phyloP scores from a whole-genome alignment of 1,284 basidiomycete genomes.

The Trichosporon inkin region DNA sequence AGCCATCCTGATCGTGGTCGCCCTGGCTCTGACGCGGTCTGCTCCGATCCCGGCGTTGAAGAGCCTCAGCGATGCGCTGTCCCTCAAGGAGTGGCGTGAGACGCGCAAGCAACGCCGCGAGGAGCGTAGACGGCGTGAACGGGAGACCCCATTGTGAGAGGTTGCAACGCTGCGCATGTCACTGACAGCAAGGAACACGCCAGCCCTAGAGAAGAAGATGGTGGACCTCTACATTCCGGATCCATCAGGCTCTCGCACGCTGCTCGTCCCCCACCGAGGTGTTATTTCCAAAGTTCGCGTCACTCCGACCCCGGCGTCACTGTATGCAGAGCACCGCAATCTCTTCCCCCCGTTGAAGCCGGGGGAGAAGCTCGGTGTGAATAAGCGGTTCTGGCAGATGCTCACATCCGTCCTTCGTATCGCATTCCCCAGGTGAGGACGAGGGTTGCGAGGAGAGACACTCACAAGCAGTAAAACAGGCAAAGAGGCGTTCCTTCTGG shows the following conservation, averaged over 20 bases:
- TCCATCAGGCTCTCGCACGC: constrained; percentile 56
- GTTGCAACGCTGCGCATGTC: background rate
- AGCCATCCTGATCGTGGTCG: constrained; percentile 20
- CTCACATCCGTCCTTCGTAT: constrained; percentile 71
- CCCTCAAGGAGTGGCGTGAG: constrained; percentile 34
- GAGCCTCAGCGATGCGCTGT: constrained; percentile 20
- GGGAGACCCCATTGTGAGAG: constrained; percentile 46
- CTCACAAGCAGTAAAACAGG: constrained; percentile 56
- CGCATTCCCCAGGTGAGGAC: constrained; percentile 58
- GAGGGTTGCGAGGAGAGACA: background rate
- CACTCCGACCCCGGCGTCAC: constrained; percentile 33
- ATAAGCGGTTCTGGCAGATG: constrained; percentile 73
- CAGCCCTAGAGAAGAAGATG: constrained; percentile 49
- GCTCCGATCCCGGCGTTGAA: background rate
- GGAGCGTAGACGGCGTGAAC: constrained; percentile 35
- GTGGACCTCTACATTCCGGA: constrained; percentile 50
- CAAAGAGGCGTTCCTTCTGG: constrained; percentile 72
- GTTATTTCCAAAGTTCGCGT: constrained; percentile 60
- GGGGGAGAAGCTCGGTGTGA: constrained; percentile 64
- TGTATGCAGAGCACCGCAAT: constrained; percentile 34
- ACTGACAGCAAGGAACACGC: constrained; percentile 40
- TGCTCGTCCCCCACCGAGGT: constrained; percentile 65
- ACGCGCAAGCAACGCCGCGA: constrained; percentile 23
- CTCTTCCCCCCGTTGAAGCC: constrained; percentile 38
- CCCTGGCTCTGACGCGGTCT: constrained; percentile 17